Evolutionary conservation across 805 yeast species (phyloP).

Genomic region (Metschnikowia santaceciliae): DNA sequence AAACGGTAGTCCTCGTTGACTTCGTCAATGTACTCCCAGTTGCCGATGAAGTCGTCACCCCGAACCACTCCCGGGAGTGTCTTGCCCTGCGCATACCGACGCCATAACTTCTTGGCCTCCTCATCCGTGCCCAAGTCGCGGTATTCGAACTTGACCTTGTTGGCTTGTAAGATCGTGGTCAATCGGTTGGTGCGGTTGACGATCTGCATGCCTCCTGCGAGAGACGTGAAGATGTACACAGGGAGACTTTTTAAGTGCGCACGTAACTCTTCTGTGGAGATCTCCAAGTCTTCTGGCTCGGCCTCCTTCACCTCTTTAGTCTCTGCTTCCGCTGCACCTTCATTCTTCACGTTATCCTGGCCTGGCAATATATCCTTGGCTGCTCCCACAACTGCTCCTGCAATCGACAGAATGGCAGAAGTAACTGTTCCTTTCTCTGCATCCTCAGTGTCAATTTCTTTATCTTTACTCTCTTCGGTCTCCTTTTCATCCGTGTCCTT

Average conservation of each 20-base stretch:
- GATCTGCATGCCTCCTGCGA: constrained; percentile 84
- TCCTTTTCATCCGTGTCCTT: not conserved
- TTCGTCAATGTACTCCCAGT: constrained; percentile 81
- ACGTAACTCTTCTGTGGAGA: constrained; percentile 41
- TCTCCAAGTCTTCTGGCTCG: constrained; percentile 25
- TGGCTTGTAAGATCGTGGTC: constrained; percentile 69
- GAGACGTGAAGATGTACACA: constrained; percentile 74
- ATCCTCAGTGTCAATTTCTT: not conserved
- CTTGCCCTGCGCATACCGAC: constrained; percentile 66
- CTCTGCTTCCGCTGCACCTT: not conserved
- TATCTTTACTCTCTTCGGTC: not conserved
- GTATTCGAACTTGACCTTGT: constrained; percentile 60
- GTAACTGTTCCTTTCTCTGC: not conserved
- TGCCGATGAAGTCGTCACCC: constrained; percentile 77
- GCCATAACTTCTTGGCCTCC: constrained; percentile 82
- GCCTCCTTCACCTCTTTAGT: constrained; percentile 6
- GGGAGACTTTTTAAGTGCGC: constrained; percentile 49
- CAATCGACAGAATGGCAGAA: not conserved
- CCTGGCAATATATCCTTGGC: constrained; percentile 2
- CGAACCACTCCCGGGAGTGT: constrained; percentile 82
- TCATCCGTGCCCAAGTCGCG: constrained; percentile 86
- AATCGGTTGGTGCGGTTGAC: constrained; percentile 73
- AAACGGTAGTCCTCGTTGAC: constrained; percentile 77
- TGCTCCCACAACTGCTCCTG: not conserved
- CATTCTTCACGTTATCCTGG: not conserved